These are phyloP conservation scores for Phialophora chinensis DNA, from an alignment of 2,329 filamentous ascomycete genomes.

Conservation along the genomic window DNA sequence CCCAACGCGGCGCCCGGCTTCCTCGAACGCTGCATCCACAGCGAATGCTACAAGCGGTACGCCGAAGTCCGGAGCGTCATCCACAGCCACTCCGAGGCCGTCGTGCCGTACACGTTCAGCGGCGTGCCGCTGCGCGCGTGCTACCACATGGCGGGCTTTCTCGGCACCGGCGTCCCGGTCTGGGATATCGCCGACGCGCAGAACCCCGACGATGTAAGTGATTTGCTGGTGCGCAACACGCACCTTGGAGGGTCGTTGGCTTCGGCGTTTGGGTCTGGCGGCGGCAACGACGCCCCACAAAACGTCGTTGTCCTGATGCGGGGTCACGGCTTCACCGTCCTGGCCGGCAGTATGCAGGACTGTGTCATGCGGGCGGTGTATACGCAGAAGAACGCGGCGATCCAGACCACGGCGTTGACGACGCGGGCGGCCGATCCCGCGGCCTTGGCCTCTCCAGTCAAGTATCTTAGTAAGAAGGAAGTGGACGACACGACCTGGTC, in stretches of 20 bases:
- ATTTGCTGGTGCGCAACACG: conserved; percentile 49
- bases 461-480: conserved; percentile 26
- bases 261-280: conserved; percentile 38
- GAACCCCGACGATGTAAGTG: conserved; percentile 41
- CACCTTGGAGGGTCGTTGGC: conserved; percentile 48
- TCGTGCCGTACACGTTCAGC: conserved; percentile 49
- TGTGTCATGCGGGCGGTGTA: conserved; percentile 53
- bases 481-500: conserved; percentile 16
- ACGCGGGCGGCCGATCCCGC: background rate
- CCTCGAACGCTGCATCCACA: conserved; percentile 55
- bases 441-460: background rate
- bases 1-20: conserved; percentile 49
- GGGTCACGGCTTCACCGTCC: conserved; percentile 53
- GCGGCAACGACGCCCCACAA: background rate
- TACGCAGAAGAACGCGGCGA: conserved; percentile 51
- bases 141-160: conserved; percentile 54
- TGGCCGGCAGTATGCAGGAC: conserved; percentile 48
- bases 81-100: conserved; percentile 53
- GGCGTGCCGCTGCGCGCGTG: conserved; percentile 49
- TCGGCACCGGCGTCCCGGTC: conserved; percentile 41
- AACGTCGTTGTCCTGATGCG: conserved; percentile 52
- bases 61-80: conserved; percentile 49
- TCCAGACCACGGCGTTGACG: conserved; percentile 45
- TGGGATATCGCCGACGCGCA: conserved; percentile 45
- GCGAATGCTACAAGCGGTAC: conserved; percentile 54